Base-by-base conservation (phyloP, 768 basidiomycete genomes). In the Boletus rufocinnamomeus region DNA sequence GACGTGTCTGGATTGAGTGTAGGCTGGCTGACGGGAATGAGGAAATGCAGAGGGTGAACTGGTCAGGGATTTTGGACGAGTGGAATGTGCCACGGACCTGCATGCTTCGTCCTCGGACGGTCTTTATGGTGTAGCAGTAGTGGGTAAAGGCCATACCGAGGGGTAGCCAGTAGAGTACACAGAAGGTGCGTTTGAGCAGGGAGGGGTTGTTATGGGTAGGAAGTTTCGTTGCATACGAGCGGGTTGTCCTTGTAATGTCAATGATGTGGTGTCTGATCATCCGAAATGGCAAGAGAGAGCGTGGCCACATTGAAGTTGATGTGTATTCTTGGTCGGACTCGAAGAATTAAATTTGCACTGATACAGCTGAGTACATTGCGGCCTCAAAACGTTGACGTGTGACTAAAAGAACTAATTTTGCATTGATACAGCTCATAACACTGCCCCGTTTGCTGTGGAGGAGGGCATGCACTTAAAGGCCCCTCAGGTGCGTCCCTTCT, bases 1-100 rank as follows among this genome's bases (percentile, higher is more conserved):
- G 88, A 90, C 5, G 79, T 77, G 67, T 90, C 83, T 35, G 89
- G 89, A 67, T 91, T 91, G 56, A 91, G 77, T 34, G 87, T 88
- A 32, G 89, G 80, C 79, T 80, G 69, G 80, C 84, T 86, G 76
- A 67, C 73, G 75, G 55, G 50, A 46, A 46, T 19, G 25, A 30
- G 23, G 16, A 34, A 10, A 47, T 27, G 37, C 4, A 27, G 19
- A 11, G 17, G 32, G 13, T 38, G 27, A 52, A 52, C 25, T 28
- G 19, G 27, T 10, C 10, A 13, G 23, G 17, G 16, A 34, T 16
- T 49, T 50, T 34, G 50, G 3, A 50, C 76, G 56, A 11, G 10
- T 25, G 11, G 37, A 17, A 3, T 30, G 19, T 1, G 10, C 4
- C 4, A 53, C 64, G 47, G 61, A 88, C 88, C 85, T 89, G 87